A percentile compares a stretch with the other conserved stretches of the same genome.
These are phyloP conservation scores for Populus trichocarpa DNA, from an alignment of 441 rosid genomes.

Conservation along the genomic window DNA sequence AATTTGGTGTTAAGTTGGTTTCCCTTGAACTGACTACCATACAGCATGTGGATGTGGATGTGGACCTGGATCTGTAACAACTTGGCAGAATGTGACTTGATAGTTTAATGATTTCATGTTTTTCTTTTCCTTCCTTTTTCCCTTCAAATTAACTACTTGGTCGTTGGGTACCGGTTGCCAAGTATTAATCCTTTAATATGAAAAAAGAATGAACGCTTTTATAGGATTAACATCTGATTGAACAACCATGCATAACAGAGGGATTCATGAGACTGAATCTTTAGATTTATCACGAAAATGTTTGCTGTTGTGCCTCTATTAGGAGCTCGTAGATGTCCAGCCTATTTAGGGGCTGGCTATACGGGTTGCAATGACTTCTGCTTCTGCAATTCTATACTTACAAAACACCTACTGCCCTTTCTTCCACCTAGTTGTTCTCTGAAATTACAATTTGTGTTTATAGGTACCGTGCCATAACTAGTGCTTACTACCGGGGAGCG, in stretches of 20 bases:
- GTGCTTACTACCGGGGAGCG: slow-evolving; percentile 86
- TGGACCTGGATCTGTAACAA: not conserved
- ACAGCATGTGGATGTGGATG: not conserved
- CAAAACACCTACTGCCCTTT: not conserved
- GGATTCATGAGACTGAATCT: not conserved
- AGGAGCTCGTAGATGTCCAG: not conserved
- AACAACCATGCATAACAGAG: not conserved
- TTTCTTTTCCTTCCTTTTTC: not conserved
- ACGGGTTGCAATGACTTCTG: not conserved
- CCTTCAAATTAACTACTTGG: not conserved
- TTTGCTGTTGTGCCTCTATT: not conserved
- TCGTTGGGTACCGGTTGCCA: not conserved
- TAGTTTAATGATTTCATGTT: not conserved
- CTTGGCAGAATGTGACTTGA: not conserved
- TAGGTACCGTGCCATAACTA: slow-evolving; percentile 88
- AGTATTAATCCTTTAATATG: not conserved
- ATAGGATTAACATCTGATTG: not conserved
- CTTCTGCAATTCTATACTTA: not conserved
- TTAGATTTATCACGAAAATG: not conserved
- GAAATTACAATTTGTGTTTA: not conserved
- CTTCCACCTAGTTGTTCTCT: not conserved
- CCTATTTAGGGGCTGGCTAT: not conserved
- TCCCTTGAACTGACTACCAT: not conserved
- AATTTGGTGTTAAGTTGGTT: not conserved
- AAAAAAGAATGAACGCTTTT: not conserved